Evolutionary conservation across 345 rosid genomes (phyloP), one percentile per base, ranked within the genome.

Genomic region (Balakata baccata): DNA sequence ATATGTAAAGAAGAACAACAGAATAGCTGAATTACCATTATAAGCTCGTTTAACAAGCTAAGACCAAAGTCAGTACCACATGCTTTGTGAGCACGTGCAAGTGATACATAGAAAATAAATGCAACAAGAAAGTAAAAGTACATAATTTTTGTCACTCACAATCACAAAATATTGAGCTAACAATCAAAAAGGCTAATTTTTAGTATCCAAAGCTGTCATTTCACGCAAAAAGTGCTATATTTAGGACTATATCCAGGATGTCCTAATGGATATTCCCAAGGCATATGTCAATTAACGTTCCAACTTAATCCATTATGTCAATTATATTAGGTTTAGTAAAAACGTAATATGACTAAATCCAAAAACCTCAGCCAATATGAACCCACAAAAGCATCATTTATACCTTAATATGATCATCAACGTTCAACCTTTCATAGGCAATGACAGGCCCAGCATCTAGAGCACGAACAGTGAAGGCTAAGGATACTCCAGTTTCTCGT

Each of bases 391-490:
- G 47, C 20, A 45, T 29, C 60, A 72, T 47, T 64, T 61, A 6
- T 68, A 92, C 99, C 97, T 92, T 92, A 71, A 92, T 89, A 53
- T 85, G 91, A 71, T 90, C 90, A 84, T 95, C 92, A 16, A 95
- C 84, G 79, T 84, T 80, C 66, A 88, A 29, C 43, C 72, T 87
- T 77, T 85, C 78, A 66, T 62, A 58, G 67, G 96, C 89, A 87
- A 95, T 88, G 77, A 95, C 83, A 46, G 99, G 94, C 71, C 99
- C 99, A 76, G 98, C 87, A 89, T 95, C 98, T 71, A 95, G 74
- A 61, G 90, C 91, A 56, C 88, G 90, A 34, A 92, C 88, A 5
- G 96, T 89, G 80, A 89, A 95, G 57, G 94, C 97, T 81, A 92
- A 74, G 41, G 99, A 92, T 29, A 95, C 97, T 82, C 99, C 99